phyloP scores from a whole-genome alignment of 495 filamentous ascomycete genomes.

The Penicilliopsis zonata region DNA sequence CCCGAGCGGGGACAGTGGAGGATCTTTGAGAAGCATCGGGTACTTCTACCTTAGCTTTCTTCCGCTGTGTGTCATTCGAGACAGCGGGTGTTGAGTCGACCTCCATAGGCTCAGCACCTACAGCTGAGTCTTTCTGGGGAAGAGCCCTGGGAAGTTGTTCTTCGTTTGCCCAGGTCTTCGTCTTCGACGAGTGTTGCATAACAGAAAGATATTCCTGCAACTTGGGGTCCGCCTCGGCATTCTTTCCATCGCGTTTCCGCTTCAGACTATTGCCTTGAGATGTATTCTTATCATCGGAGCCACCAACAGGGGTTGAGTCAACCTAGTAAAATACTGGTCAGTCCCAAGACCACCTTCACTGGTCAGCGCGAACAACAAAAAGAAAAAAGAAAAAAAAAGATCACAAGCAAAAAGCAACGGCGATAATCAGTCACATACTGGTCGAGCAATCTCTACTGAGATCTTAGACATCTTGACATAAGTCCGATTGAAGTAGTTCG shows the following conservation, averaged over 20 bases:
- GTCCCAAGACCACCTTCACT: constrained; percentile 33
- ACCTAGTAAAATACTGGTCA: constrained; percentile 31
- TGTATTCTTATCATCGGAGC: constrained; percentile 15
- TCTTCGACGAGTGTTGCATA: constrained; percentile 60
- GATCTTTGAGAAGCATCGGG: constrained; percentile 1
- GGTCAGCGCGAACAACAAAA: constrained; percentile 29
- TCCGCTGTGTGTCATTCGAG: constrained; percentile 26
- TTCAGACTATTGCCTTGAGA: constrained; percentile 29
- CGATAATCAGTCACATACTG: constrained; percentile 44
- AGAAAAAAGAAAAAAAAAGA: constrained; percentile 13
- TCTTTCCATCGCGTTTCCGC: constrained; percentile 41
- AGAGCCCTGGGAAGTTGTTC: constrained; percentile 28
- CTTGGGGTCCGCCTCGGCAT: constrained; percentile 52
- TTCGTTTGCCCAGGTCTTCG: constrained; percentile 54
- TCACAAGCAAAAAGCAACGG: constrained; percentile 5
- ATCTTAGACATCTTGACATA: constrained; percentile 98
- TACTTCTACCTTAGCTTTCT: constrained; percentile 24
- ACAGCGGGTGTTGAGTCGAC: constrained; percentile 19
- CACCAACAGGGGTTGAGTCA: constrained; percentile 23
- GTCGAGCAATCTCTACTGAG: constrained; percentile 75
- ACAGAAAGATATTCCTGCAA: constrained; percentile 77
- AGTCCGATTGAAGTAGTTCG: constrained; percentile 87
- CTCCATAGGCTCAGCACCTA: constrained; percentile 14
- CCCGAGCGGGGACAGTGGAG: background rate
- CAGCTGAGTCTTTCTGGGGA: constrained; percentile 8